Base-by-base conservation (phyloP, 139 green algal species). In the Chlorella vulgaris region DNA sequence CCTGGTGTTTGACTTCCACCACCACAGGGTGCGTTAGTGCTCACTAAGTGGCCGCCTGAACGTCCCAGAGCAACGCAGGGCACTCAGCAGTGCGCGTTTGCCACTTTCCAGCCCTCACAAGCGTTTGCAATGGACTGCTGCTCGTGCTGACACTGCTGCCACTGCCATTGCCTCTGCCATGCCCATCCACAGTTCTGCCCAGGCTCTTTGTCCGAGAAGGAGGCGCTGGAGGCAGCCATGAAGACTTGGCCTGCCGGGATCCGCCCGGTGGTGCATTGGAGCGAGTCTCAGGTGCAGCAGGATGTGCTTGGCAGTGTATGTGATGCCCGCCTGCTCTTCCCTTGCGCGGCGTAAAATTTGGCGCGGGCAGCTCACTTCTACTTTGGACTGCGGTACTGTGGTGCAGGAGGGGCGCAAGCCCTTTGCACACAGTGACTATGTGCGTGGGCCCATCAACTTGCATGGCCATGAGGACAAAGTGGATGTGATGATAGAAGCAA, bases 1-100 rank as follows among this genome's bases (percentile, higher is more conserved):
- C 47, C 86, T 95, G 5, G 89, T 93, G 7, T 95, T 93, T 81
- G 91, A 95, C 81, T 94, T 94, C 69, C 91, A 95, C 76, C 91
- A 95, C 81, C 84, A 90, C 62, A 87, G 85, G 69, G 73, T n/a
- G n/a, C n/a, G n/a, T n/a, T n/a, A n/a, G n/a, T n/a, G n/a, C n/a
- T n/a, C n/a, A n/a, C n/a, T n/a, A n/a, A n/a, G n/a, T n/a, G n/a
- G n/a, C n/a, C n/a, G n/a, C n/a, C n/a, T n/a, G n/a, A n/a, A n/a
- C n/a, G n/a, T n/a, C n/a, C n/a, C n/a, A n/a, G n/a, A n/a, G n/a
- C n/a, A n/a, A n/a, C n/a, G n/a, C n/a, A n/a, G n/a, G n/a, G n/a
- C n/a, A n/a, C n/a, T n/a, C n/a, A n/a, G n/a, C n/a, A n/a, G n/a
- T n/a, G n/a, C n/a, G n/a, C n/a, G n/a, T n/a, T n/a, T n/a, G n/a